Base-by-base conservation (phyloP, 306 rosid genomes). In the Begonia masoniana region DNA sequence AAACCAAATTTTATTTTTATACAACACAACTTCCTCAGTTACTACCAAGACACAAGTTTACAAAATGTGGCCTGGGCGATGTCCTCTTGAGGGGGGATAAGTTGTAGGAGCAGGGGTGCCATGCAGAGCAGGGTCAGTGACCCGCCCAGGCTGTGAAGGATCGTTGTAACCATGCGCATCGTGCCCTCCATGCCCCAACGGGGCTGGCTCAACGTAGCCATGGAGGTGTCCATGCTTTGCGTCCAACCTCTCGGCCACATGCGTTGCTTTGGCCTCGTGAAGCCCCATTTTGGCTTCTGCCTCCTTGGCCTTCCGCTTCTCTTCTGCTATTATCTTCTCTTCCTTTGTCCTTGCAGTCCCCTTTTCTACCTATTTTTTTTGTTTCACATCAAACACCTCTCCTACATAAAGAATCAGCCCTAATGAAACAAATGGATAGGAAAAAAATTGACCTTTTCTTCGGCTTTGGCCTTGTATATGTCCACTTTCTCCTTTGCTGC, bases 221-320 rank as follows among this genome's bases (percentile, higher is more conserved):
- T 60, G 49, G 47, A 41, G 60, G 54, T 61, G 64, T 8, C 39
- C 39, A 7, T 69, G 66, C 55, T 69, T 75, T 42, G 50, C 5
- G 2, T 45, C 21, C 26, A 68, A 54, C 65, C 72, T 82, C 54
- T 79, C 75, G 1, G 65, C 78, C 0, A 83, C 94, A 54, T 73
- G 92, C 75, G 42, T 58, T 10, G 75, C 94, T 68, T 75, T 84
- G 11, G 85, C 83, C 52, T 79, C 78, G 47, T 77, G 96, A 6
- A 79, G 62, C 66, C 81, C 79, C 73, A 64, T 71, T 67, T 84
- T 79, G 15, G 96, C 94, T 60, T 69, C 50, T 1, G 82, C 85
- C 52, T 75, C 82, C 42, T 70, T 76, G 1, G 81, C 92, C 65
- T 66, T 81, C 41, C 73, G 67, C 1, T 57, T 64, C 42, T 88